Conservation (phyloP, 1,284 basidiomycete genomes). For the Trichosporon coremiiforme region DNA sequence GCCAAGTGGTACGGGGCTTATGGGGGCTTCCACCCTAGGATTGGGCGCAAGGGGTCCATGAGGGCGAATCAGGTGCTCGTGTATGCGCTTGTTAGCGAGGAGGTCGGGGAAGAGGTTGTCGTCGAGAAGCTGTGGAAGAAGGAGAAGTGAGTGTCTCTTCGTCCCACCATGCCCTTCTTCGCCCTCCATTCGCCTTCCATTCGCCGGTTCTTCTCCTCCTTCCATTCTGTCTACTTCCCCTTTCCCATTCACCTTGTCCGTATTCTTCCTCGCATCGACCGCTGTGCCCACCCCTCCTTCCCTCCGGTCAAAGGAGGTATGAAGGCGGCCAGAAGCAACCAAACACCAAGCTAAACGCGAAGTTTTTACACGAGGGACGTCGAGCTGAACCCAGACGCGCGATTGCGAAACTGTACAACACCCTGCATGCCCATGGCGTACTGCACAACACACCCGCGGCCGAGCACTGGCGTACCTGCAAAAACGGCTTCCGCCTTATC, state of each 20-base stretch:
- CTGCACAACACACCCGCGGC: slow-evolving; percentile 3
- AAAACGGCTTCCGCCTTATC: not conserved
- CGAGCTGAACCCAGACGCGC: slow-evolving; percentile 8
- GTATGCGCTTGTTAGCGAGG: not conserved
- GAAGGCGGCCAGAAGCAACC: too few species aligned
- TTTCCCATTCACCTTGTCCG: too few species aligned
- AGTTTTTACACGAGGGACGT: too few species aligned
- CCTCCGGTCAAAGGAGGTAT: too few species aligned
- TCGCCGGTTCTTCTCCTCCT: too few species aligned
- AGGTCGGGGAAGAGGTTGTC: not conserved
- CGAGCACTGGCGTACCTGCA: not conserved
- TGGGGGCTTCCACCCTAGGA: not conserved
- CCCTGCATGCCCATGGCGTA: not conserved
- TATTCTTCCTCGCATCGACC: too few species aligned
- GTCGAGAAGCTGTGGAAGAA: not conserved
- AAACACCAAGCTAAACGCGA: too few species aligned
- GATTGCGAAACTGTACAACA: not conserved
- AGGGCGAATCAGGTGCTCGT: not conserved
- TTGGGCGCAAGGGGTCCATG: not conserved
- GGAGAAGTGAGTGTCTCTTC: slow-evolving; percentile 16
- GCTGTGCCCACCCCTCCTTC: too few species aligned
- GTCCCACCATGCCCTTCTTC: too few species aligned
- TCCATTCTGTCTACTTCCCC: too few species aligned
- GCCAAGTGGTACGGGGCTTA: slow-evolving; percentile 8
- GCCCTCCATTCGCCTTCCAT: too few species aligned